Evolutionary conservation across 2,329 filamentous ascomycete species (phyloP), one percentile per base, ranked within the genome.

Genomic region (Orbilia javanica): DNA sequence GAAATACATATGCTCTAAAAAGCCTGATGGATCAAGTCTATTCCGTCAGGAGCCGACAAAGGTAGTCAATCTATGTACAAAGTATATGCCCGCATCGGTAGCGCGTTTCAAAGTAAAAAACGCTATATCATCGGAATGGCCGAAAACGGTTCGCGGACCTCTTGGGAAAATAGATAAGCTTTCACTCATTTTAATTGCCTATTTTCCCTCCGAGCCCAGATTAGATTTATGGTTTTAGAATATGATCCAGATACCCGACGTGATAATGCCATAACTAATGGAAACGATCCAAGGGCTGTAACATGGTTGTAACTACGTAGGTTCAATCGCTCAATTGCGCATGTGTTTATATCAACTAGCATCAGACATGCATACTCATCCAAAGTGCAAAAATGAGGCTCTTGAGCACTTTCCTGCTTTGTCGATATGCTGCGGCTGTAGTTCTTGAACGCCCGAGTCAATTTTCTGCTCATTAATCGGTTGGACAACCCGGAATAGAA

Each of bases 291-390:
- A 44, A 44, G 20, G 10, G 5, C 0, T 1, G 15, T n/a, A 29
- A 7, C 48, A 1, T 8, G 22, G 8, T 53, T n/a, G n/a, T n/a
- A 13, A 4, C 13, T 57, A 11, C 52, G n/a, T 13, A 57, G 36
- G 52, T 57, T 36, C n/a, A 57, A 57, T 57, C 52, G 52, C 52
- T 13, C 52, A 57, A 57, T 57, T 7, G 1, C 29, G 52, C 52
- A 57, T 57, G 52, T 57, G 29, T 29, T 53, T 34, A 53, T 18
- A 29, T 18, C 25, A n/a, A 31, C 48, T 13, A 10, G 50, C 27
- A 31, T 53, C 50, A 29, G 27, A 29, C 13, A 15, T 53, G 25
- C 27, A 31, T 57, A 36, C 13, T 13, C 15, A 5, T 50, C 22
- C 10, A 50, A 50, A 29, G 7, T 22, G 27, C 52, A 57, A 34